phyloP scores from a whole-genome alignment of 257 asterid species.

The Paraleonurus japonicus region DNA sequence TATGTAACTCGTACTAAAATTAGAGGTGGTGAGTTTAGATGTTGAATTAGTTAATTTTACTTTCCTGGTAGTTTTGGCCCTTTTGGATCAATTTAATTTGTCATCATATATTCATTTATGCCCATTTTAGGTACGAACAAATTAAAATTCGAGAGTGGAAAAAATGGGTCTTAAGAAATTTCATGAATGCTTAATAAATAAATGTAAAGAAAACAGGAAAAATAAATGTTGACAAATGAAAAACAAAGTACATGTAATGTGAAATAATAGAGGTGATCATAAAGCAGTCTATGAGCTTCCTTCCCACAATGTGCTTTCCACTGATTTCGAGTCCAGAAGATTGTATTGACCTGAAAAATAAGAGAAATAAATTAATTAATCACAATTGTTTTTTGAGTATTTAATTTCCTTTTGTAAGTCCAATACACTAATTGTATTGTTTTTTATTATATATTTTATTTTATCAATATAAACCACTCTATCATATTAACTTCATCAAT shows the following conservation, averaged over 20 bases:
- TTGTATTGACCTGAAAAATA: slow-evolving; percentile 42
- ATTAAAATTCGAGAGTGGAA: neutral
- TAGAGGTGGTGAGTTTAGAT: too few relatives aligned
- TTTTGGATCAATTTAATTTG: too few relatives aligned
- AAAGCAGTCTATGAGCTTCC: slow-evolving; percentile 41
- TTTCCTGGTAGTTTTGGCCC: too few relatives aligned
- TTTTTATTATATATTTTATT: neutral
- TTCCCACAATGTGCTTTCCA: slow-evolving; percentile 58
- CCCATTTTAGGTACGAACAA: too few relatives aligned
- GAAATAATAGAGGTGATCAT: neutral
- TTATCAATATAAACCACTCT: neutral
- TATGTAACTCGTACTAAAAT: too few relatives aligned
- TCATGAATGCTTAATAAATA: neutral
- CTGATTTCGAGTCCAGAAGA: slow-evolving; percentile 39
- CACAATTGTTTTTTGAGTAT: neutral
- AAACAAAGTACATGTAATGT: neutral
- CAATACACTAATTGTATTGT: neutral
- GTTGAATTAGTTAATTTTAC: too few relatives aligned
- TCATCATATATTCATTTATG: too few relatives aligned
- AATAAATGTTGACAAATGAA: neutral
- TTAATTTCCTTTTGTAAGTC: neutral
- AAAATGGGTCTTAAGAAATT: neutral
- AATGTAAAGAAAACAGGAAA: neutral
- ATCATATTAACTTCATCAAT: neutral
- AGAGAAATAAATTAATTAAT: neutral